phyloP scores from a whole-genome alignment of 176 grass and related monocot genomes.

The Triticum dicoccoides region DNA sequence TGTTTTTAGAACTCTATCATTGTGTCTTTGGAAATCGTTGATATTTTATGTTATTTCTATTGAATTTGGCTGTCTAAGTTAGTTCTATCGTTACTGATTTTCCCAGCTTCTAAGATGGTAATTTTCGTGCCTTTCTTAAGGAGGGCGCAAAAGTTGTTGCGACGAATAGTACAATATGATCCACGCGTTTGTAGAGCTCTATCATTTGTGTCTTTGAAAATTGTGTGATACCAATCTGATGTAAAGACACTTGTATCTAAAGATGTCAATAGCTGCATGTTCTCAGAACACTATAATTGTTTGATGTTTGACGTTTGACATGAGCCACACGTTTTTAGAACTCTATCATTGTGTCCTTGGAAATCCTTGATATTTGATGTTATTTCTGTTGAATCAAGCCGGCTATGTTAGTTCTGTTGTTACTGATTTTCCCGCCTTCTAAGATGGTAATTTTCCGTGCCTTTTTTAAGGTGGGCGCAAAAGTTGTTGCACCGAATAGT shows the following conservation, averaged over 20 bases:
- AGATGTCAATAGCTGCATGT: not conserved
- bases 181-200: not conserved
- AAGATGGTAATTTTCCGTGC: too few species aligned
- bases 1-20: too few species aligned
- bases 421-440: not conserved
- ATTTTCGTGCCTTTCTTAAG: not conserved
- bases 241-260: not conserved
- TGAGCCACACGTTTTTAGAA: too few species aligned
- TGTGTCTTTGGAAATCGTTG: not conserved
- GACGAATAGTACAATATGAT: not conserved
- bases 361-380: not conserved
- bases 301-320: too few species aligned
- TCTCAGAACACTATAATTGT: not conserved
- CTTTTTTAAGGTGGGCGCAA: too few species aligned
- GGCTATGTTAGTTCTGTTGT: not conserved
- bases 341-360: too few species aligned
- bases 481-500: not conserved
- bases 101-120: not conserved
- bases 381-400: not conserved
- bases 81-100: not conserved
- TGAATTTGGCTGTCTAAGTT: not conserved
- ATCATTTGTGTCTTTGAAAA: not conserved
- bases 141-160: not conserved
- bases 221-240: not conserved
- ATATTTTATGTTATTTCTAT: not conserved